Percentiles rank a stretch among this genome's conserved stretches.
Evolutionary conservation across 179 eudicot genomes (phyloP).

Genomic region (Pouteria campechiana): DNA sequence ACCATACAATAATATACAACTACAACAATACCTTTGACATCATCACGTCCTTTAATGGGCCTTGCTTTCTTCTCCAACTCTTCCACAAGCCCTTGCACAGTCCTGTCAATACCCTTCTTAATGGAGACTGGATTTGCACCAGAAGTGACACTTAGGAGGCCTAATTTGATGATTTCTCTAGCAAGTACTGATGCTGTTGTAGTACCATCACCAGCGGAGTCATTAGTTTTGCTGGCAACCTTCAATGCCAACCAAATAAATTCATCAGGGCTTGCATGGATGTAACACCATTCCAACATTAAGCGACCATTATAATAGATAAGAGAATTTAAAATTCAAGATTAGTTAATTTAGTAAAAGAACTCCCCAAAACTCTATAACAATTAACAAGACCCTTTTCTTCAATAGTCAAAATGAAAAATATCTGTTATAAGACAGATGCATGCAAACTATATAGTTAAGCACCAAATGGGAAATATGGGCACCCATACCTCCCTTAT

Average conservation of each 20-base stretch:
- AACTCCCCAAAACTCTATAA: too few species aligned
- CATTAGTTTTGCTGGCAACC: slow-evolving; percentile 98
- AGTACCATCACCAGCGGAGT: slow-evolving; percentile 98
- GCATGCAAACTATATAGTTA: too few species aligned
- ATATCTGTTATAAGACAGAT: too few species aligned
- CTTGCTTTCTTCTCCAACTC: slow-evolving; percentile 81
- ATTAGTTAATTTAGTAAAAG: too few species aligned
- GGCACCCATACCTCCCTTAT: slow-evolving; percentile 93
- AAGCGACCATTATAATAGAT: too few species aligned
- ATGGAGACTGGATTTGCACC: slow-evolving; percentile 93
- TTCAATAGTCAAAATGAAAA: too few species aligned
- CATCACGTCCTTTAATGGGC: slow-evolving; percentile 90
- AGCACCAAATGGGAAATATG: too few species aligned
- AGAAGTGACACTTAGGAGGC: slow-evolving; percentile 80
- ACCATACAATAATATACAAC: background rate
- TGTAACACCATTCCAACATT: too few species aligned
- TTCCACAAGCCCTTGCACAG: slow-evolving; percentile 57
- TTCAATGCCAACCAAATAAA: too few species aligned
- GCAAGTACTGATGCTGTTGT: slow-evolving; percentile 95
- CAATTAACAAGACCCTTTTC: too few species aligned
- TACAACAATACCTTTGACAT: slow-evolving; percentile 59
- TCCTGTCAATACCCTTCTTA: slow-evolving; percentile 90
- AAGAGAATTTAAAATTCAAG: too few species aligned
- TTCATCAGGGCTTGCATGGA: too few species aligned
- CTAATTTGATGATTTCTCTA: slow-evolving; percentile 78